Evolutionary conservation across 331 rosid genomes (phyloP).

Genomic region (Spiraea crenata): DNA sequence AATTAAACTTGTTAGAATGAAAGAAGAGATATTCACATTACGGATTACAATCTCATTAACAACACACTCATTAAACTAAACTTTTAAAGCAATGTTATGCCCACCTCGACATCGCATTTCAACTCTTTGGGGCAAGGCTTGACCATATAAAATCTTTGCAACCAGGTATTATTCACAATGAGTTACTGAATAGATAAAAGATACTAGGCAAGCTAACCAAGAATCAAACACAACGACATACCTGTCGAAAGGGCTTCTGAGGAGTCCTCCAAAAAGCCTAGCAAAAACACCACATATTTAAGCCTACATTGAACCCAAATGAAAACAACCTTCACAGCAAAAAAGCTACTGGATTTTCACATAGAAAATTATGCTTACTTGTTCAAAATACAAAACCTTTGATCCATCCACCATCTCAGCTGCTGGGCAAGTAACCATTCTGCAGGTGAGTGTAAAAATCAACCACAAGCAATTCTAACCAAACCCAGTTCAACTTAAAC

Average conservation of each 20-base stretch:
- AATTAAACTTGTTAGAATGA: background rate
- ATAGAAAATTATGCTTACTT: constrained; percentile 45
- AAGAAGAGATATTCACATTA: background rate
- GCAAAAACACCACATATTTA: constrained; percentile 22
- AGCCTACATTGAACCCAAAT: background rate
- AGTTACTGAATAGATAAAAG: background rate
- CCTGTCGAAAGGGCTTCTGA: constrained; percentile 96
- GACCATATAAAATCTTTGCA: constrained; percentile 91
- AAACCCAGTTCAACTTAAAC: background rate
- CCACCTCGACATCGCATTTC: constrained; percentile 97
- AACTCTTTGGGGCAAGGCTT: constrained; percentile 98
- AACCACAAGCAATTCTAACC: background rate
- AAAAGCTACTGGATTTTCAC: background rate
- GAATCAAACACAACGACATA: constrained; percentile 16
- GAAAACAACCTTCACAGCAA: background rate
- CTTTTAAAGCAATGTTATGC: constrained; percentile 7
- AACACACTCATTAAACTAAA: background rate
- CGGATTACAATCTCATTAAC: background rate
- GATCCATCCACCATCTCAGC: constrained; percentile 97
- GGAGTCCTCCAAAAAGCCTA: constrained; percentile 99
- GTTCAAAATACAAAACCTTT: constrained; percentile 80
- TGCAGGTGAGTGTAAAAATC: constrained; percentile 21
- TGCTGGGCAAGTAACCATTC: constrained; percentile 89
- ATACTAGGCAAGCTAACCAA: background rate
- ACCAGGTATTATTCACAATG: constrained; percentile 9